Base-by-base conservation (phyloP, 805 yeast genomes). In the Cyberlindnera sargentensis region DNA sequence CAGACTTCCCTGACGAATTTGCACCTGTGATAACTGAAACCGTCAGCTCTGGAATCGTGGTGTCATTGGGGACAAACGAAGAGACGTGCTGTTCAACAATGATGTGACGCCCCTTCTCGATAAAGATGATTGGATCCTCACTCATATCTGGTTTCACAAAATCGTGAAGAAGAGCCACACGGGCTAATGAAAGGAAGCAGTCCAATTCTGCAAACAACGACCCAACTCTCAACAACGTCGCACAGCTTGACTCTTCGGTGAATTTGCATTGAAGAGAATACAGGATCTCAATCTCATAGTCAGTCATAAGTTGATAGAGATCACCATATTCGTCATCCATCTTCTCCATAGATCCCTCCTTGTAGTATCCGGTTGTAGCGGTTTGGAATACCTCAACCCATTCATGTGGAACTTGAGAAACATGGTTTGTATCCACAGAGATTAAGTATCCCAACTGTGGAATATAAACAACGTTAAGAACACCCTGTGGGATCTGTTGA, bases 1-100 rank as follows among this genome's bases (percentile, higher is more conserved):
- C 76, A 1, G 80, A 71, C 48, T 78, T 78, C 0, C 82, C 81
- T 3, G 76, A 70, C 29, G 64, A 65, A 48, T 72, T 72, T 0
- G 77, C 68, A 29, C 82, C 81, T 23, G 80, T 68, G 27, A 77
- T 45, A 34, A 78, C 40, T 45, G 67, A 41, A 7, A 52, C 40
- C 3, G 26, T 33, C 0, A 65, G 61, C 3, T 62, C 63, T 4
- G 46, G 29, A 4, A 70, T 41, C 2, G 31, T 25, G 2, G 70
- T 61, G 41, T 68, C 68, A 50, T 76, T 77, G 1, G 76, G 64
- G 11, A 73, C 68, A 47, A 67, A 70, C 25, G 65, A 54, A 3
- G 58, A 54, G 1, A 65, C 64, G 3, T 59, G 38, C 5, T 66
- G 61, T 47, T 73, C 79, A 33, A 69, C 69, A 0, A 76, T 50